Evolutionary conservation across 2,329 filamentous ascomycete genomes (phyloP), one percentile per base, ranked within the genome.

Genomic region (Xenoacremonium recifei): DNA sequence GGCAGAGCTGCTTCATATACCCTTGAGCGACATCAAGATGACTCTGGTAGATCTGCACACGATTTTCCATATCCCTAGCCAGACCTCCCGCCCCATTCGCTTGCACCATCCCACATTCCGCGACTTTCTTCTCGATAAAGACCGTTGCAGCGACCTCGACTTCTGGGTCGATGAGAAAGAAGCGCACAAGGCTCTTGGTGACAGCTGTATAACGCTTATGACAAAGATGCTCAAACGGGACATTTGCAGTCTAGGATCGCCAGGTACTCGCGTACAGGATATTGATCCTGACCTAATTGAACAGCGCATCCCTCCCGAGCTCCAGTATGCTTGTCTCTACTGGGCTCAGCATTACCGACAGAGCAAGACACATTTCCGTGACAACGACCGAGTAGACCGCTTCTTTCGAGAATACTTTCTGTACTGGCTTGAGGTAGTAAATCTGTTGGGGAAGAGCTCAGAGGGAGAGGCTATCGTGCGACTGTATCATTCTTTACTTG

Each of bases 311-410:
- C 53, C 63, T 6, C 17, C 54, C 6, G 56, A 63, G 11, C 20
- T 69, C 9, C 59, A 60, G 40, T 75, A 73, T 55, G 66, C 67
- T 11, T 71, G 66, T 51, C 53, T 54, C 2, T 69, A 71, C 47
- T 73, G 64, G 52, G 40, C 44, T 4, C 15, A 64, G 27, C 67
- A 71, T 53, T 27, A 57, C 16, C 45, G 56, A 39, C 33, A 58
- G 17, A 15, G n/a, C 6, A 15, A 31, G n/a, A 31, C n/a, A 15
- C 21, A 27, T 17, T 5, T 37, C 5, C 7, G 25, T 12, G 21
- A 33, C 20, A 31, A 18, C 11, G 23, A 9, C 15, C 2, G 11
- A 20, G 15, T 42, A 12, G 7, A 21, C 19, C 18, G 19, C 3
- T 55, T 55, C 13, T 36, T 55, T 2, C 6, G 7, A 6, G 6